Evolutionary conservation across 2,329 filamentous ascomycete genomes (phyloP).

Genomic region (Onygenales sp.): DNA sequence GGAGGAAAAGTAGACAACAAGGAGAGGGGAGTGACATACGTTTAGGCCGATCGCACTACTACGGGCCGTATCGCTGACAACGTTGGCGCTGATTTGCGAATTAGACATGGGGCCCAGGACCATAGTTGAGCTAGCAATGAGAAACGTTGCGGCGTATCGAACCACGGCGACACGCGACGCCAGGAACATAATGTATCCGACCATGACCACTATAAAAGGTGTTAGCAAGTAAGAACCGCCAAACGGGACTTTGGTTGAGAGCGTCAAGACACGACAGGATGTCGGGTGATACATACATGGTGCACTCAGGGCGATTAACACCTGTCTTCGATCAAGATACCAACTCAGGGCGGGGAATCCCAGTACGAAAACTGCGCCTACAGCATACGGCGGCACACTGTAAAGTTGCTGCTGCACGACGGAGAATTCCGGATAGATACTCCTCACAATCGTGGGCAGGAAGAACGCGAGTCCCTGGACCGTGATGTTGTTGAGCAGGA

Average conservation of each 20-base stretch:
- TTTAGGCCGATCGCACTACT: conserved; percentile 8
- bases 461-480: conserved; percentile 53
- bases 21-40: no score
- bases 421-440: conserved; percentile 20
- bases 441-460: conserved; percentile 8
- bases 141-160: conserved; percentile 8
- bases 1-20: no score
- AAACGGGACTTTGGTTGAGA: no score
- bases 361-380: conserved; percentile 6
- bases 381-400: conserved; percentile 9
- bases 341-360: conserved; percentile 8
- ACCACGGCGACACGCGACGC: conserved; percentile 2
- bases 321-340: conserved; percentile 3
- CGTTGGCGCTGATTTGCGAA: conserved; percentile 8
- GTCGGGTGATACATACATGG: background rate
- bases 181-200: conserved; percentile 10
- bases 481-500: conserved; percentile 59
- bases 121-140: conserved; percentile 9
- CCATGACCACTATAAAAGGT: background rate
- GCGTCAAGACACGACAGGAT: no score
- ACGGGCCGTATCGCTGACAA: conserved; percentile 7
- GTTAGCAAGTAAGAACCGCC: no score
- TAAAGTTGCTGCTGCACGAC: conserved; percentile 19
- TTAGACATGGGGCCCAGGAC: conserved; percentile 5
- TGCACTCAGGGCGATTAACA: conserved; percentile 3